phyloP scores from a whole-genome alignment of 192 early-diverging fungal species.

The Borealophlyctis nickersoniae region DNA sequence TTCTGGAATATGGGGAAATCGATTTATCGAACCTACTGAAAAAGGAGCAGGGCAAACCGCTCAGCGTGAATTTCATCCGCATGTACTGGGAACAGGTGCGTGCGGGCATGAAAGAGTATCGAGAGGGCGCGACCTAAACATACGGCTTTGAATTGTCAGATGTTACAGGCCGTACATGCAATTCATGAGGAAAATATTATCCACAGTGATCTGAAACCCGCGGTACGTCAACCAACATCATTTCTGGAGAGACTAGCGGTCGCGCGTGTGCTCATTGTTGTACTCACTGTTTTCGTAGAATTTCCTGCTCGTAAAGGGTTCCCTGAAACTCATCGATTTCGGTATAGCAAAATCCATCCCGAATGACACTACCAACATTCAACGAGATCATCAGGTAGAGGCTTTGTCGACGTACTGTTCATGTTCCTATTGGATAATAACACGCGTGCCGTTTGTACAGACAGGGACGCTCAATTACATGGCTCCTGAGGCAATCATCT shows the following conservation, averaged over 20 bases:
- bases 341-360: constrained; percentile 94
- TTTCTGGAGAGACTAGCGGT: constrained; percentile 4
- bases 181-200: constrained; percentile 88
- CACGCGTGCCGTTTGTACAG: constrained; percentile 2
- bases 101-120: neutral
- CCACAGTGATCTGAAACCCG: constrained; percentile 92
- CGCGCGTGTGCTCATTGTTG: neutral
- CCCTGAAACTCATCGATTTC: constrained; percentile 94
- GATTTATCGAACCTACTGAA: constrained; percentile 65
- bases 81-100: constrained; percentile 82
- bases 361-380: constrained; percentile 92
- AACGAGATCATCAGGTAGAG: constrained; percentile 72
- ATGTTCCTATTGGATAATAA: neutral
- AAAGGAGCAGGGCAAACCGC: constrained; percentile 36
- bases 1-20: constrained; percentile 87
- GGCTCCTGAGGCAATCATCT: constrained; percentile 83
- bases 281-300: constrained; percentile 44
- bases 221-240: constrained; percentile 37
- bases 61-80: constrained; percentile 72
- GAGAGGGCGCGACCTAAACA: no score
- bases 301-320: constrained; percentile 81
- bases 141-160: constrained; percentile 48
- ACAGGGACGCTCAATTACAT: constrained; percentile 94
- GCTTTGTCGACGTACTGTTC: neutral
- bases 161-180: constrained; percentile 82